Base-by-base conservation (phyloP, 2,329 filamentous ascomycete species). In the Colletotrichum sp. region DNA sequence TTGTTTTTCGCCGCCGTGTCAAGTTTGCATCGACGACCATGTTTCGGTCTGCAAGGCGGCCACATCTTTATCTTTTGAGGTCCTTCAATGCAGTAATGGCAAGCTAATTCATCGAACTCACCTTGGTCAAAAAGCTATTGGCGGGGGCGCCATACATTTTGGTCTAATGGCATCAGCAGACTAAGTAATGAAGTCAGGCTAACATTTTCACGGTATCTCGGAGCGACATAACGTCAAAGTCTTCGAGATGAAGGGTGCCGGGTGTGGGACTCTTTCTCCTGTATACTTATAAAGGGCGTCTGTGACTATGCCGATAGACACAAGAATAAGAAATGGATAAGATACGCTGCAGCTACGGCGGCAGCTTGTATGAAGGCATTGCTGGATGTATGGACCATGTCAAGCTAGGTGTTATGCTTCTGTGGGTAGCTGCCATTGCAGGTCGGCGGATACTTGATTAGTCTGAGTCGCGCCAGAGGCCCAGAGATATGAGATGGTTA, bases 221-320 rank as follows among this genome's bases (percentile, higher is more conserved):
- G 15, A 49, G 15, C 3, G 71, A 5, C 59, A 80, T 0, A 29
- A 69, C 1, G 27, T 83, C 1, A 78, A 84, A 9, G 82, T 74
- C 59, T 12, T 84, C 83, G 84, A 85, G 52, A 85, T 85, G 82
- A 84, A 86, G 69, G 80, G 80, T 4, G 83, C 81, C 3, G 83
- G 4, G 78, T 82, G 1, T 85, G 82, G 81, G 80, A 84, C 13
- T 77, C 78, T 8, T 55, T 82, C 16, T 78, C 81, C 0, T 81
- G 78, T 25, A 65, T 85, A 1, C 77, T 85, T 2, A 81, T 86
- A 62, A 85, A 85, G 69, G 85, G 86, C 3, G 82, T 86, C 0
- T 86, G 83, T 39, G 82, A 88, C 78, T 87, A 87, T 73, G 82
- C 84, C 0, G 86, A 87, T 73, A 81, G 82, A 49, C 85, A 87